A percentile compares a stretch with the other conserved stretches of the same genome.
These are phyloP conservation scores for Dissoconium aciculare DNA, from an alignment of 2,329 filamentous ascomycete genomes.

Conservation along the genomic window DNA sequence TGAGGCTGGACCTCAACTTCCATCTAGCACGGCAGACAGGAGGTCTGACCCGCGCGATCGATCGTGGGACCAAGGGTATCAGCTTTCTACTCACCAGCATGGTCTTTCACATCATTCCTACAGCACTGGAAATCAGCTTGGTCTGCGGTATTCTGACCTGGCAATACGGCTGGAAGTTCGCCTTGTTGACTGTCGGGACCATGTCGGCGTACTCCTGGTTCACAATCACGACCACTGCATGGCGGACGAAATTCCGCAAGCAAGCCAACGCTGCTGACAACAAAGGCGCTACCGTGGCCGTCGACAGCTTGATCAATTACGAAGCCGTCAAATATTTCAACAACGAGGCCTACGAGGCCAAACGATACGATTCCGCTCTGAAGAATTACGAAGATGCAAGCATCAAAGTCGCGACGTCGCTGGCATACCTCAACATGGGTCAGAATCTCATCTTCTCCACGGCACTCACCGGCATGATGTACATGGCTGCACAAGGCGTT, in stretches of 20 bases:
- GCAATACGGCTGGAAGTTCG: conserved; percentile 85
- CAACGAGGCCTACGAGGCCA: conserved; percentile 90
- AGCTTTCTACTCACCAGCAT: conserved; percentile 94
- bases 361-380: conserved; percentile 75
- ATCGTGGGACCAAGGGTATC: conserved; percentile 94
- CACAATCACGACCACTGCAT: conserved; percentile 89
- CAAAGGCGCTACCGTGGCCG: conserved; percentile 82
- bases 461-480: conserved; percentile 95
- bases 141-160: conserved; percentile 95
- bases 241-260: conserved; percentile 91
- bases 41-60: conserved; percentile 82
- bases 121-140: conserved; percentile 81
- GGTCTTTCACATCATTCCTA: conserved; percentile 95
- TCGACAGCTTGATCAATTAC: conserved; percentile 96
- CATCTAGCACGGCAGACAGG: conserved; percentile 90
- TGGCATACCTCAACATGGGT: conserved; percentile 83
- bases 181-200: conserved; percentile 73
- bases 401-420: conserved; percentile 89
- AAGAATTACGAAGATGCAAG: conserved; percentile 80
- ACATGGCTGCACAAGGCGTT: conserved; percentile 80
- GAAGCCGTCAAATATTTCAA: conserved; percentile 99
- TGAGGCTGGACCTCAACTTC: conserved; percentile 82
- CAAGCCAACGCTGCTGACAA: conserved; percentile 95
- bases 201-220: conserved; percentile 96
- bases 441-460: conserved; percentile 96